Conservation (phyloP, 352 stramenopile species). For the Phytophthora kernoviae region DNA sequence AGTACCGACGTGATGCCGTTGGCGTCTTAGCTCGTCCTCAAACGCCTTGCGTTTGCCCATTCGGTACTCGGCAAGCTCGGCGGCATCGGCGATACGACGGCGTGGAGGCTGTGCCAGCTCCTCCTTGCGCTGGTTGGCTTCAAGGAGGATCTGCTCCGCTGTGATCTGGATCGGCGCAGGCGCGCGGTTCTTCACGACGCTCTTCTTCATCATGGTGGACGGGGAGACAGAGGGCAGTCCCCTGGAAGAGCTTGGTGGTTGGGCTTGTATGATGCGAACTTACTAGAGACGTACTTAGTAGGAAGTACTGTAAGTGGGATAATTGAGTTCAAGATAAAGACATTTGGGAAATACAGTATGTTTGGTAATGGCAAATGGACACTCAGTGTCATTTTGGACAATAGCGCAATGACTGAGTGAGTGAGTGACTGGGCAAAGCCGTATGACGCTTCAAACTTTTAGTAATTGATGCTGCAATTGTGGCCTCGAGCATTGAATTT, state of each 20-base stretch:
- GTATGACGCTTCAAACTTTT: too few relatives aligned
- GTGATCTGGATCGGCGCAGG: constrained; percentile 99
- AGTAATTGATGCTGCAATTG: too few relatives aligned
- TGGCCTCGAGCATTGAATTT: too few relatives aligned
- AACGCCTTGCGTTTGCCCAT: constrained; percentile 94
- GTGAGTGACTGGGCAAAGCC: too few relatives aligned
- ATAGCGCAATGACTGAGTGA: too few relatives aligned
- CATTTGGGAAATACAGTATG: too few relatives aligned
- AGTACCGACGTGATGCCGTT: constrained; percentile 95
- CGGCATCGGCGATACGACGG: constrained; percentile 87
- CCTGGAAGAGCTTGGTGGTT: too few relatives aligned
- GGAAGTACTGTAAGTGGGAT: too few relatives aligned
- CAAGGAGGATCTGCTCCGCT: constrained; percentile 98
- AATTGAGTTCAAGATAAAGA: too few relatives aligned
- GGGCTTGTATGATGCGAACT: constrained; percentile 10
- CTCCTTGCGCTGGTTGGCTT: constrained; percentile 91
- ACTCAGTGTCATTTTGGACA: too few relatives aligned
- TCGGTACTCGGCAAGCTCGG: constrained; percentile 93
- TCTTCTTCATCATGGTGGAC: constrained; percentile 78
- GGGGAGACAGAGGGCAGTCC: too few relatives aligned
- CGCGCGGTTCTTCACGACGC: constrained; percentile 97
- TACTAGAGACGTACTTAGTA: constrained; percentile 4
- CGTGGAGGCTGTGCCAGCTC: constrained; percentile 74
- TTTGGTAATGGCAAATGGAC: too few relatives aligned
- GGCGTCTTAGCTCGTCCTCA: constrained; percentile 96